Conservation (phyloP, 2,329 filamentous ascomycete species). For the Dactylellina sp. region DNA sequence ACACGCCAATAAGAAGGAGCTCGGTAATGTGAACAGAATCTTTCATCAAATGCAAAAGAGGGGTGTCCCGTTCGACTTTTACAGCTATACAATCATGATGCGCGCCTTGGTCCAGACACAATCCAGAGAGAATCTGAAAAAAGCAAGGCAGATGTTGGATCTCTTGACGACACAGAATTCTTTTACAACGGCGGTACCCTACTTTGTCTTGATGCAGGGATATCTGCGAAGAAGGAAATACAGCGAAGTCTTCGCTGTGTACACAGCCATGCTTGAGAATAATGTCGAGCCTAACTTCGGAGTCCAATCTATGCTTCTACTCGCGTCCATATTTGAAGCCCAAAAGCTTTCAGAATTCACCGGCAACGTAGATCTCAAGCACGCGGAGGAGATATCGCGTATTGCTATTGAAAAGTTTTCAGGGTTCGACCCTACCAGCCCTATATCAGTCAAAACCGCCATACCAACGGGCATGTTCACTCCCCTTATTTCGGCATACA, state of each 20-base stretch:
- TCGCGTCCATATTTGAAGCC: constrained; percentile 54
- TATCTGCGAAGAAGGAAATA: constrained; percentile 58
- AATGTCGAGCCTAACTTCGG: constrained; percentile 57
- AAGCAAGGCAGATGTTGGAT: constrained; percentile 57
- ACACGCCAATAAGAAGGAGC: constrained; percentile 39
- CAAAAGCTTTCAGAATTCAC: constrained; percentile 43
- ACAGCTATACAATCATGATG: constrained; percentile 60
- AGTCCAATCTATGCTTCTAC: constrained; percentile 44
- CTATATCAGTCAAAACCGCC: constrained; percentile 58
- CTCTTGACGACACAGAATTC: constrained; percentile 60
- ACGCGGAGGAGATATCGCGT: constrained; percentile 58
- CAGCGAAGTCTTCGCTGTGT: constrained; percentile 59
- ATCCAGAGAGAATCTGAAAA: constrained; percentile 31
- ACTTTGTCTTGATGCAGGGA: constrained; percentile 63
- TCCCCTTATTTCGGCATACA: constrained; percentile 57
- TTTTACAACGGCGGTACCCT: constrained; percentile 65
- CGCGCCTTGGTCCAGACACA: constrained; percentile 58
- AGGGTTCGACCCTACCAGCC: constrained; percentile 59
- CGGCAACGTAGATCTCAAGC: constrained; percentile 34
- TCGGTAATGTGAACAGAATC: constrained; percentile 48
- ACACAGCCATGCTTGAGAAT: constrained; percentile 58
- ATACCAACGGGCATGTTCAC: constrained; percentile 60
- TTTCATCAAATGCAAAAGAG: constrained; percentile 57
- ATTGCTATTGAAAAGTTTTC: constrained; percentile 57
- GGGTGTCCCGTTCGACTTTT: constrained; percentile 59